These are phyloP conservation scores for Ophiostoma himal-ulmi DNA, from an alignment of 2,329 filamentous ascomycete genomes.

Conservation along the genomic window DNA sequence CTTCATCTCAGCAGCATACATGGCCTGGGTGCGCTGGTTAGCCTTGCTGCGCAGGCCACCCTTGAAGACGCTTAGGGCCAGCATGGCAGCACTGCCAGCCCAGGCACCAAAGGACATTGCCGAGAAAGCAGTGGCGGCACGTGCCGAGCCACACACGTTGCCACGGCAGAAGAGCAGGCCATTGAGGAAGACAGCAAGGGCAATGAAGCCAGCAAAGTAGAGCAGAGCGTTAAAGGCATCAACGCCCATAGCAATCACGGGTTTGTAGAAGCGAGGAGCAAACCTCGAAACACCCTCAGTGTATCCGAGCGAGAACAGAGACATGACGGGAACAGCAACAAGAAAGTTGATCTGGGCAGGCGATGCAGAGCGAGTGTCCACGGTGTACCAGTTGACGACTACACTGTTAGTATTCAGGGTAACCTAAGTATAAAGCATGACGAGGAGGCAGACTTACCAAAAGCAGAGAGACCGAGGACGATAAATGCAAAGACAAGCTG, in stretches of 20 bases:
- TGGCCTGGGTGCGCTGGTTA: conserved; percentile 30
- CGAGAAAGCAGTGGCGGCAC: conserved; percentile 50
- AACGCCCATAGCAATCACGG: conserved; percentile 44
- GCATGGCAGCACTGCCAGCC: conserved; percentile 44
- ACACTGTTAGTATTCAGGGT: neutral
- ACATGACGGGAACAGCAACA: conserved; percentile 49
- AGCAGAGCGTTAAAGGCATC: conserved; percentile 50
- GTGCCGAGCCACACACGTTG: conserved; percentile 50
- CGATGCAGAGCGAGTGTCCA: conserved; percentile 48
- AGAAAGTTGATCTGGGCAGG: conserved; percentile 55
- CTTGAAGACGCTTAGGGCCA: conserved; percentile 45
- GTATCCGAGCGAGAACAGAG: conserved; percentile 50
- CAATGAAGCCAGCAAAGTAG: conserved; percentile 56
- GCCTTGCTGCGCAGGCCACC: conserved; percentile 33
- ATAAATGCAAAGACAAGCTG: conserved; percentile 44
- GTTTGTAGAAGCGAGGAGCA: conserved; percentile 41
- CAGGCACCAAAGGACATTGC: conserved; percentile 50
- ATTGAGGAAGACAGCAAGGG: conserved; percentile 52
- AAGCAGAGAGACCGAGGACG: conserved; percentile 45
- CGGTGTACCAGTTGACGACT: conserved; percentile 58
- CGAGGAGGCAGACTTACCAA: conserved; percentile 36
- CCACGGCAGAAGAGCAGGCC: conserved; percentile 53
- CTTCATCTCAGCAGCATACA: conserved; percentile 35
- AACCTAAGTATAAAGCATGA: neutral
- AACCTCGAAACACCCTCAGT: conserved; percentile 47